These are phyloP conservation scores for Penicillium coprophilum DNA, from an alignment of 495 filamentous ascomycete species.

Conservation along the genomic window DNA sequence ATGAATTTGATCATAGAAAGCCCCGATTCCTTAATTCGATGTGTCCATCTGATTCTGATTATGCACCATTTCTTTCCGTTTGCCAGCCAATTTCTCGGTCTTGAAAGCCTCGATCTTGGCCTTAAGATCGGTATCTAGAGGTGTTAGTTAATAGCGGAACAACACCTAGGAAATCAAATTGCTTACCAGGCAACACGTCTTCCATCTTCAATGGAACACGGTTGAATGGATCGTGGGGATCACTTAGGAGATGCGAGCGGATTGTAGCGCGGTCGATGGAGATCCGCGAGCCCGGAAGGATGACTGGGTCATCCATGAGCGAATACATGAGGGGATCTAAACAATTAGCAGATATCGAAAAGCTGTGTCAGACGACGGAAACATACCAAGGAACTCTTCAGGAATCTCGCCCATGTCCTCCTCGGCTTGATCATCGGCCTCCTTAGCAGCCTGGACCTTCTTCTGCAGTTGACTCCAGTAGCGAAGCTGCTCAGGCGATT, in stretches of 20 bases:
- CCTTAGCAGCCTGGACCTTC: conserved; percentile 68
- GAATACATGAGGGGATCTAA: conserved; percentile 86
- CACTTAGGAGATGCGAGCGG: conserved; percentile 80
- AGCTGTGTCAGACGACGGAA: neutral
- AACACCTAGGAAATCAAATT: neutral
- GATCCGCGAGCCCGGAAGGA: conserved; percentile 69
- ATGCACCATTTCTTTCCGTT: conserved; percentile 15
- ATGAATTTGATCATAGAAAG: conserved; percentile 4
- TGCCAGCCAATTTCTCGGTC: conserved; percentile 54
- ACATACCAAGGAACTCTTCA: conserved; percentile 68
- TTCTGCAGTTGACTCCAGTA: conserved; percentile 65
- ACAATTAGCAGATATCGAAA: conserved; percentile 14
- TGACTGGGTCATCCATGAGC: conserved; percentile 92
- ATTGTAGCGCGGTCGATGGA: conserved; percentile 89
- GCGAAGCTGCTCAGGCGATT: conserved; percentile 64
- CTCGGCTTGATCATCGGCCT: conserved; percentile 77
- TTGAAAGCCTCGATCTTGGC: conserved; percentile 79
- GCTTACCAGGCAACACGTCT: conserved; percentile 70
- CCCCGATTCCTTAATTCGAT: conserved; percentile 4
- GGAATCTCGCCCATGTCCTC: conserved; percentile 88
- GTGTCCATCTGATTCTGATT: conserved; percentile 44
- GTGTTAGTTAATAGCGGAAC: neutral
- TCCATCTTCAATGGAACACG: conserved; percentile 84
- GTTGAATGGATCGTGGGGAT: conserved; percentile 93
- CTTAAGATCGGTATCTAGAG: conserved; percentile 65